Percentiles rank a stretch among this genome's conserved stretches.
These are phyloP conservation scores for Ampelomyces quisqualis DNA, from an alignment of 2,329 filamentous ascomycete genomes.

Conservation along the genomic window DNA sequence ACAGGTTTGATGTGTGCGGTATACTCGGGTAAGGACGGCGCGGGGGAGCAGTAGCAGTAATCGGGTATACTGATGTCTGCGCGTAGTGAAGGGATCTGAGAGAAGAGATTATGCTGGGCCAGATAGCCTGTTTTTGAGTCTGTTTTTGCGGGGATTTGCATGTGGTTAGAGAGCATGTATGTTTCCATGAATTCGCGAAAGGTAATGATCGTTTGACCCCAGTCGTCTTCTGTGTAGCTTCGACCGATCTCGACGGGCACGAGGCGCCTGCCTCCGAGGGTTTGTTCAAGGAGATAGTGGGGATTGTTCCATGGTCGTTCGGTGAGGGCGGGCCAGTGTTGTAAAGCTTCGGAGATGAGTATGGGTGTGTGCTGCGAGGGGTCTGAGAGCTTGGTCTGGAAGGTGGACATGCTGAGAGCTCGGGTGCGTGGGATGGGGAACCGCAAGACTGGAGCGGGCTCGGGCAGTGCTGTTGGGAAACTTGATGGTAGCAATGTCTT, in stretches of 20 bases:
- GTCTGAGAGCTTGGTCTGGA: conserved; percentile 31
- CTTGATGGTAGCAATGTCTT: conserved; percentile 4
- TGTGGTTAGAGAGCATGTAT: conserved; percentile 53
- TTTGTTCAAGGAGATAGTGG: conserved; percentile 70
- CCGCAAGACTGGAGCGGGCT: conserved; percentile 11
- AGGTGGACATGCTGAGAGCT: conserved; percentile 24
- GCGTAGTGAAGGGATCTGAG: conserved; percentile 74
- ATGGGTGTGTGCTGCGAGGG: conserved; percentile 53
- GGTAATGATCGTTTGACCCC: conserved; percentile 78
- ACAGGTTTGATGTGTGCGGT: conserved; percentile 17
- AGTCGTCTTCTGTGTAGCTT: conserved; percentile 82
- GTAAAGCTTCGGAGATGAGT: conserved; percentile 66
- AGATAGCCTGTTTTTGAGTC: conserved; percentile 67
- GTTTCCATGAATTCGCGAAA: conserved; percentile 69
- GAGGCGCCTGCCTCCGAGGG: conserved; percentile 73
- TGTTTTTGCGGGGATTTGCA: background rate
- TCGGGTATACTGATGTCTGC: conserved; percentile 79
- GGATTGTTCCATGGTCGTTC: conserved; percentile 70
- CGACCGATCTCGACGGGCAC: conserved; percentile 85
- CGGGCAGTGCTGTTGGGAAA: conserved; percentile 20
- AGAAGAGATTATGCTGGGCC: conserved; percentile 85
- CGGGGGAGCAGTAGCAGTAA: conserved; percentile 72
- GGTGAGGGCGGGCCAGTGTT: conserved; percentile 76
- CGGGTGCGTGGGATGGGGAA: conserved; percentile 24
- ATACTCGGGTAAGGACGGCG: conserved; percentile 17